phyloP scores from a whole-genome alignment of 305 asterid species.

The Fraxinus platypoda region DNA sequence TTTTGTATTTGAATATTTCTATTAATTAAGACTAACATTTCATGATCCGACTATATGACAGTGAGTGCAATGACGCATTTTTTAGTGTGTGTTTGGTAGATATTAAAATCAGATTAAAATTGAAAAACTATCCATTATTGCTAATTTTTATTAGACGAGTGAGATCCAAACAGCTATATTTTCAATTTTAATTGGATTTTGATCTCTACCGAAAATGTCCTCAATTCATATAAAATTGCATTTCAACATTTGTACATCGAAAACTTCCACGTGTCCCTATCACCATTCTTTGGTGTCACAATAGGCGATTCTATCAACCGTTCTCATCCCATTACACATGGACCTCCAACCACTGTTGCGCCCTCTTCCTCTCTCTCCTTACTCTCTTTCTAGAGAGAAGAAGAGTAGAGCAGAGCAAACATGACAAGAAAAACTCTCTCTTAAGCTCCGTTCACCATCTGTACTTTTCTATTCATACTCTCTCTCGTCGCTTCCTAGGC shows the following conservation, averaged over 20 bases:
- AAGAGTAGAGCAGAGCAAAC: slow-evolving; percentile 25
- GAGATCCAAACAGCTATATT: no score
- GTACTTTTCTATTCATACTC: slow-evolving; percentile 9
- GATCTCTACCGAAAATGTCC: no score
- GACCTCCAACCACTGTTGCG: not conserved
- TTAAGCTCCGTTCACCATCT: slow-evolving; percentile 33
- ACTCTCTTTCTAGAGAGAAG: not conserved
- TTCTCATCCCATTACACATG: not conserved
- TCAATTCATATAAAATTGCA: no score
- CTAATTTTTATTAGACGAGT: no score
- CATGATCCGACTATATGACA: not conserved
- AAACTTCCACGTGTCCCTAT: not conserved
- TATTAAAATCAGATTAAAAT: no score
- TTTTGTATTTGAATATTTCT: not conserved
- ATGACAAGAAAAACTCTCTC: slow-evolving; percentile 35
- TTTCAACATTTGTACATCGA: no score
- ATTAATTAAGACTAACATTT: not conserved
- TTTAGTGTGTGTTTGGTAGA: no score
- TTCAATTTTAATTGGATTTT: no score
- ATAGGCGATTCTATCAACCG: slow-evolving; percentile 1
- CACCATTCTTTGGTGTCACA: not conserved
- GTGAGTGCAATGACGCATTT: no score
- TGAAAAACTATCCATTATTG: no score
- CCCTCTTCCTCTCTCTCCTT: not conserved
- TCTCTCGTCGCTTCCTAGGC: not conserved